Percentiles rank a stretch among this genome's conserved stretches.
Conservation (phyloP, 2,329 filamentous ascomycete species). For the Monosporascus cannonballus region DNA sequence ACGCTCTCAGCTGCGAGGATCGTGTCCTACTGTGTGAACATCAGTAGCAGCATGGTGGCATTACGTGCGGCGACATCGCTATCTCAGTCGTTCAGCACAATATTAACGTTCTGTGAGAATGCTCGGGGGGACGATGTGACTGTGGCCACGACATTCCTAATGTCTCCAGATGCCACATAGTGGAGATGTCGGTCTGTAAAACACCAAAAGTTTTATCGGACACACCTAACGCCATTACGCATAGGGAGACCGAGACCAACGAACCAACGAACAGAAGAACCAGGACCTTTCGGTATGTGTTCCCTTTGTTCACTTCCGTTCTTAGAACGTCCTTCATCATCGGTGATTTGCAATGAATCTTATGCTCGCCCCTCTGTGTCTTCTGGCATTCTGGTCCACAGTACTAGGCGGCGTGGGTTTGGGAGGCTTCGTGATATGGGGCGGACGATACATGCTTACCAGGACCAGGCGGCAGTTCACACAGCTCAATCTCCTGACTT, state of each 20-base stretch:
- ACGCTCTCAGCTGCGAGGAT: constrained; percentile 3
- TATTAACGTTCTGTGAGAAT: too few species aligned
- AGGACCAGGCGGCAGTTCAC: too few species aligned
- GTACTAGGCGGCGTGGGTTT: neutral
- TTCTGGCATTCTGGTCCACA: constrained; percentile 4
- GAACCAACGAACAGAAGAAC: constrained; percentile 5
- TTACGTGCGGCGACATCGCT: constrained; percentile 8
- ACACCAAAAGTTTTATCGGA: too few species aligned
- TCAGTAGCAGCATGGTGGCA: constrained; percentile 6
- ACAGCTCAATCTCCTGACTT: too few species aligned
- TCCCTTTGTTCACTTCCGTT: constrained; percentile 4
- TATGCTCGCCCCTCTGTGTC: constrained; percentile 5
- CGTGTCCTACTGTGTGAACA: constrained; percentile 5
- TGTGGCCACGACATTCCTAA: too few species aligned
- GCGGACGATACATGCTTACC: too few species aligned
- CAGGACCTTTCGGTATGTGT: neutral
- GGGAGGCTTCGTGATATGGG: too few species aligned
- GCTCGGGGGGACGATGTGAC: too few species aligned
- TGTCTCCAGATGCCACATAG: neutral
- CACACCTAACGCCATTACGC: too few species aligned
- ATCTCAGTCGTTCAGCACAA: neutral
- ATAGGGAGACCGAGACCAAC: too few species aligned
- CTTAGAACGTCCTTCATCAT: constrained; percentile 6
- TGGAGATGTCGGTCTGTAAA: neutral
- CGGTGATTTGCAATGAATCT: constrained; percentile 3